A percentile compares a stretch with the other conserved stretches of the same genome.
These are phyloP conservation scores for Verticillium albo-atrum DNA, from an alignment of 2,329 filamentous ascomycete species.

Conservation along the genomic window DNA sequence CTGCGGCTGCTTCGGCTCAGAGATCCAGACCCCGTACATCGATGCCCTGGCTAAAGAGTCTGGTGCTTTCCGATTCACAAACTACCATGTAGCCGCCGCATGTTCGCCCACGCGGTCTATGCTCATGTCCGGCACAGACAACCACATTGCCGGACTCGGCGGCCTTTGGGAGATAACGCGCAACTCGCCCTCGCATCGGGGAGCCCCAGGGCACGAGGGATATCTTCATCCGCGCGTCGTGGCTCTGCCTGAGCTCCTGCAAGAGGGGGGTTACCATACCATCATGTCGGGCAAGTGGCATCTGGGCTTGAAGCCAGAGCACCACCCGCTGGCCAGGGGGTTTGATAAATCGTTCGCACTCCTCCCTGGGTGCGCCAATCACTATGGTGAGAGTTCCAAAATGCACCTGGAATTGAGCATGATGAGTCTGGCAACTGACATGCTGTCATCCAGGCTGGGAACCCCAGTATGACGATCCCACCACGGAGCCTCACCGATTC, in stretches of 20 bases:
- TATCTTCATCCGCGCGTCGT: conserved; percentile 22
- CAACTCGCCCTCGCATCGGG: background rate
- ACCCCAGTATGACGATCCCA: conserved; percentile 30
- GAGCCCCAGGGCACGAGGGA: conserved; percentile 21
- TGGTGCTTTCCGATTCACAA: conserved; percentile 53
- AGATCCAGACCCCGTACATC: conserved; percentile 57
- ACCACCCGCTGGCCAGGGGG: conserved; percentile 44
- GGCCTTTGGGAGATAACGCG: background rate
- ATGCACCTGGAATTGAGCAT: background rate
- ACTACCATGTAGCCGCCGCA: conserved; percentile 61
- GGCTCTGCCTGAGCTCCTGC: conserved; percentile 20
- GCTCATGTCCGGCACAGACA: conserved; percentile 43
- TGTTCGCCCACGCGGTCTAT: conserved; percentile 62
- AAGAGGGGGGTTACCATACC: conserved; percentile 23
- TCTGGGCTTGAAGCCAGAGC: conserved; percentile 29
- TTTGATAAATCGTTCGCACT: conserved; percentile 51
- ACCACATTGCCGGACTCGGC: background rate
- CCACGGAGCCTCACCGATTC: conserved; percentile 32
- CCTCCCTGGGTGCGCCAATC: conserved; percentile 47
- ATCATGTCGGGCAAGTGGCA: conserved; percentile 25
- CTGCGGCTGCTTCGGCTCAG: conserved; percentile 53
- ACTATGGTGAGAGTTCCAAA: conserved; percentile 13
- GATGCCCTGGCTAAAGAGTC: conserved; percentile 42
- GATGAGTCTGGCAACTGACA: background rate
- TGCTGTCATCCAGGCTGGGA: conserved; percentile 31